phyloP scores from a whole-genome alignment of 2,329 filamentous ascomycete genomes.

The Hypoxylon sp. region DNA sequence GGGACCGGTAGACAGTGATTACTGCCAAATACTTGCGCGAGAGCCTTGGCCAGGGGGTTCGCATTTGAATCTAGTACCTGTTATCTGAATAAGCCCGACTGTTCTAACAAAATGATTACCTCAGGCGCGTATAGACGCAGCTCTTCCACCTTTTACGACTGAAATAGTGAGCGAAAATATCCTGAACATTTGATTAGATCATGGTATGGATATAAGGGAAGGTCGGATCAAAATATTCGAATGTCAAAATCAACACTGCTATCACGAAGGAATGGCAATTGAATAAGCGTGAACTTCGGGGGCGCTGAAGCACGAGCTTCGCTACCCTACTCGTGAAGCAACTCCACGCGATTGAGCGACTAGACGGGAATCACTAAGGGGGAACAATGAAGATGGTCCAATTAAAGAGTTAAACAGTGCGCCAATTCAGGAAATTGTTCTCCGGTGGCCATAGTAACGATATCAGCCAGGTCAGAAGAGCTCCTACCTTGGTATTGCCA shows the following conservation, averaged over 20 bases:
- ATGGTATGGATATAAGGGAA: neutral
- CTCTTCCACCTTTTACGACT: slow-evolving; percentile 10
- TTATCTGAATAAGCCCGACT: neutral
- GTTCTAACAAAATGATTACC: neutral
- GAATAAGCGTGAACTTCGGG: neutral
- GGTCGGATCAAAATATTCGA: neutral
- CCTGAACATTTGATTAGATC: neutral
- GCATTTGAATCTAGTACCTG: neutral
- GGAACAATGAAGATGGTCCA: neutral
- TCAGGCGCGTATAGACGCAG: neutral
- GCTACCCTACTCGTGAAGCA: neutral
- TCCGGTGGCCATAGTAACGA: neutral
- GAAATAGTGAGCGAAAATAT: neutral
- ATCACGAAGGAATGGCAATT: neutral
- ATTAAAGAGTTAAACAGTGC: neutral
- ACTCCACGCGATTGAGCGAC: neutral
- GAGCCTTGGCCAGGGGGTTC: neutral
- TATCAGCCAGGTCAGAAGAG: neutral
- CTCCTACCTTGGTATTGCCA: neutral
- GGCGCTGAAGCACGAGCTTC: neutral
- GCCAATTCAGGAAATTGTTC: neutral
- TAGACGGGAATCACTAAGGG: neutral
- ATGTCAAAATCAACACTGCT: neutral
- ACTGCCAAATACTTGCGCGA: neutral
- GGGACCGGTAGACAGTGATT: neutral